Conservation (phyloP, 306 rosid species). For the Quillaja saponaria region DNA sequence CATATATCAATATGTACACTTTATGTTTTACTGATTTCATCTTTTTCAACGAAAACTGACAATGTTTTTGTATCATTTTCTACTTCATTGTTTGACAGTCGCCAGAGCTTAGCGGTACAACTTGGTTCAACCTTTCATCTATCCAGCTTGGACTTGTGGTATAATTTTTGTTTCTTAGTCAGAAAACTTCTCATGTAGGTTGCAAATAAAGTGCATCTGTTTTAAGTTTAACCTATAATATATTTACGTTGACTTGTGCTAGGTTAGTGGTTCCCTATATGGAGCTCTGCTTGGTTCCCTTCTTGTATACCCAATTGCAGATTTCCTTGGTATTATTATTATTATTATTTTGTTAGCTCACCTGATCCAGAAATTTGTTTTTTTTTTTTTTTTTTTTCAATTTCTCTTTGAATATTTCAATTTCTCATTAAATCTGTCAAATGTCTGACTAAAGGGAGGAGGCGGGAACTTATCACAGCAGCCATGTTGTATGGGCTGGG, state of each 20-base stretch:
- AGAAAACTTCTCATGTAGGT: constrained; percentile 11
- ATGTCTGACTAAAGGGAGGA: constrained; percentile 60
- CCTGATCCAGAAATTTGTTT: constrained; percentile 25
- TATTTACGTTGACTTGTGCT: no score
- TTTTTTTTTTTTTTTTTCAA: no score
- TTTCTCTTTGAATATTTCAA: no score
- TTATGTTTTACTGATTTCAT: neutral
- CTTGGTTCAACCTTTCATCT: constrained; percentile 80
- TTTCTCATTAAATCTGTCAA: constrained; percentile 31
- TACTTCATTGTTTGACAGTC: constrained; percentile 57
- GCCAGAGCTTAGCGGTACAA: constrained; percentile 79
- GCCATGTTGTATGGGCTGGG: constrained; percentile 69
- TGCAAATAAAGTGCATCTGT: no score
- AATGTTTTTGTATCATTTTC: constrained; percentile 6
- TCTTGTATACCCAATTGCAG: constrained; percentile 74
- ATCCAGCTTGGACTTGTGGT: constrained; percentile 96
- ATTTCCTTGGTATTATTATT: constrained; percentile 73
- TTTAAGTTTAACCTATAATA: no score
- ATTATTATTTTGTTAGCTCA: constrained; percentile 25
- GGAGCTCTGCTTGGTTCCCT: constrained; percentile 96
- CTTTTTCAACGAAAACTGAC: constrained; percentile 1
- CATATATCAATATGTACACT: no score
- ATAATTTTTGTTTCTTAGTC: constrained; percentile 33
- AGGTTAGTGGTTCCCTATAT: constrained; percentile 94
- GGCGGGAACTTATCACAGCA: constrained; percentile 72